Percentiles rank a stretch among this genome's conserved stretches.
These are phyloP conservation scores for Polygonum aviculare DNA, from an alignment of 148 eudicot genomes.

Conservation along the genomic window DNA sequence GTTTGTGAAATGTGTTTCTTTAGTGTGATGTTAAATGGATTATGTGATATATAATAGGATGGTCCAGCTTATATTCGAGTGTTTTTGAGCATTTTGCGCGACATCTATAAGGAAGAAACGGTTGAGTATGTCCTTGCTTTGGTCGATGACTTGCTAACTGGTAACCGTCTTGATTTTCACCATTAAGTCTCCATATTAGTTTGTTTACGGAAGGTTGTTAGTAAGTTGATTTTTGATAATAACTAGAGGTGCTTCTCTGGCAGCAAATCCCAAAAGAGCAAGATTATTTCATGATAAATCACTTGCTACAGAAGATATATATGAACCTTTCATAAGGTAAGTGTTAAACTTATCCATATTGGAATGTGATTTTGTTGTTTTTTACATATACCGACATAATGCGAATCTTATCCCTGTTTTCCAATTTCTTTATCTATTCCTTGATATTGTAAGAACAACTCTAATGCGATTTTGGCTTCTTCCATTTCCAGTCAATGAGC, in stretches of 20 bases:
- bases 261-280: slow-evolving; percentile 93
- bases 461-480: background rate
- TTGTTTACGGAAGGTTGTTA: background rate
- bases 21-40: background rate
- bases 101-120: slow-evolving; percentile 89
- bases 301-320: slow-evolving; percentile 73
- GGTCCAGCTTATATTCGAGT: slow-evolving; percentile 81
- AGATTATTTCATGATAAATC: slow-evolving; percentile 81
- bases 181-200: background rate
- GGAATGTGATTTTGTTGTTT: background rate
- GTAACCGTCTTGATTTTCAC: slow-evolving; percentile 27
- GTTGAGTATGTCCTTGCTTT: slow-evolving; percentile 92
- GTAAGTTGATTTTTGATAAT: slow-evolving; percentile 9
- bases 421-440: background rate
- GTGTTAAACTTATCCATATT: slow-evolving; percentile 5
- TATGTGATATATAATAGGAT: slow-evolving; percentile 52
- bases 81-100: slow-evolving; percentile 77
- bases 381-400: background rate
- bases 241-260: slow-evolving; percentile 15
- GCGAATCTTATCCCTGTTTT: background rate
- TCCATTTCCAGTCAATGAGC: slow-evolving; percentile 4
- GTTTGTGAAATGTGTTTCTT: background rate
- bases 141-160: slow-evolving; percentile 86
- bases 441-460: background rate
- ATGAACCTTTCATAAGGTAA: slow-evolving; percentile 86